Conservation (phyloP, 352 stramenopile species). For the Pythium apleroticum region DNA sequence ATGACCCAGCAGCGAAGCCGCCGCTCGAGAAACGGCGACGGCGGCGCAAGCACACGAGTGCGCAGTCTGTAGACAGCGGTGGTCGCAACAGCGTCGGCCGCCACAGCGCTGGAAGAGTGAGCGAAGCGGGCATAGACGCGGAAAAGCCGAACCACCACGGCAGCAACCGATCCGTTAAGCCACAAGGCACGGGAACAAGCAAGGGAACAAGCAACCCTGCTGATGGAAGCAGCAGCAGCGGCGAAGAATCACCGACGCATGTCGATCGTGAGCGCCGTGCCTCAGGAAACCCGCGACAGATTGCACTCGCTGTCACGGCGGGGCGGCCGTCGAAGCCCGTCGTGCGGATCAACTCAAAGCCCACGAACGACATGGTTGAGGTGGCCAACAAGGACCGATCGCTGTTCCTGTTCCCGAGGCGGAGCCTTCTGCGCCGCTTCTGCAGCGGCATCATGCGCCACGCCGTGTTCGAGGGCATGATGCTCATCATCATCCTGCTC, state of each 20-base stretch:
- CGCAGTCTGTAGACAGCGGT: conserved; percentile 9
- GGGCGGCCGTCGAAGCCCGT: background rate
- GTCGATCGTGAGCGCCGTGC: background rate
- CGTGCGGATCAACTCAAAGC: background rate
- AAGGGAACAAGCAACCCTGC: background rate
- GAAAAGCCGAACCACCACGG: background rate
- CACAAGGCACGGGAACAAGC: too few relatives aligned
- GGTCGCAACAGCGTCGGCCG: conserved; percentile 6
- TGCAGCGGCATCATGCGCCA: conserved; percentile 34
- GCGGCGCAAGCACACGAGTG: conserved; percentile 5
- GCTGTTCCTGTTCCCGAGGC: conserved; percentile 34
- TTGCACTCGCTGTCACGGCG: background rate
- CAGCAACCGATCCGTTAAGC: background rate
- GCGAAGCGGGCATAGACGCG: background rate
- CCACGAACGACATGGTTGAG: conserved; percentile 8
- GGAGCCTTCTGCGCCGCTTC: conserved; percentile 19
- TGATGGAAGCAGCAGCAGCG: conserved; percentile 5
- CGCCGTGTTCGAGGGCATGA: conserved; percentile 53
- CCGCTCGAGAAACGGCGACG: conserved; percentile 10
- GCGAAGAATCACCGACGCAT: background rate
- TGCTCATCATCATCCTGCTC: conserved; percentile 65
- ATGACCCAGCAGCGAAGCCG: background rate
- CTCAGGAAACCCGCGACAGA: conserved; percentile 18
- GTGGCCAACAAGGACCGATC: conserved; percentile 29
- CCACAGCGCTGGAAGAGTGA: background rate